These are phyloP conservation scores for Spathaspora girioi DNA, from an alignment of 805 yeast genomes.

Conservation along the genomic window DNA sequence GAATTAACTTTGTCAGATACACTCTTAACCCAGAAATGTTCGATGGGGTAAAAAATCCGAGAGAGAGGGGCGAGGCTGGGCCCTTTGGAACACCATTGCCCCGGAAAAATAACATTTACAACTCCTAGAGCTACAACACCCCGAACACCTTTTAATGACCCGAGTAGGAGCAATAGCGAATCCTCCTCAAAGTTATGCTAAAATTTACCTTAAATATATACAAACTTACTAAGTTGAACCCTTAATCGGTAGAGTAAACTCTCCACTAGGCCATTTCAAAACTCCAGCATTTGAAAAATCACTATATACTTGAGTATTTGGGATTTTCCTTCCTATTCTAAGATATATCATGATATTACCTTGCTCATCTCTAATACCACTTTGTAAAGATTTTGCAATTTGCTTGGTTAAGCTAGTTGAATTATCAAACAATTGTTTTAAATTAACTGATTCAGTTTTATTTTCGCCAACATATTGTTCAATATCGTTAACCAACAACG, in stretches of 20 bases:
- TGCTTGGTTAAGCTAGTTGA: constrained; percentile 22
- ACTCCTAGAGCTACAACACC: too few relatives aligned
- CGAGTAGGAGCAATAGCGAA: too few relatives aligned
- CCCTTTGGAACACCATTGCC: too few relatives aligned
- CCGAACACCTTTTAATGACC: too few relatives aligned
- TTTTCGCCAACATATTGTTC: constrained; percentile 69
- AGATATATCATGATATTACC: constrained; percentile 44
- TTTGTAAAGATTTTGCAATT: constrained; percentile 23
- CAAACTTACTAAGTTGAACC: constrained; percentile 43
- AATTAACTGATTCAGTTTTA: constrained; percentile 35
- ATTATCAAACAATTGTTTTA: constrained; percentile 18
- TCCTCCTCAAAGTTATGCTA: too few relatives aligned
- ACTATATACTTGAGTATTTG: constrained; percentile 37
- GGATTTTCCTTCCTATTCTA: constrained; percentile 52
- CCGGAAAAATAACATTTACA: too few relatives aligned
- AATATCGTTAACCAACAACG: constrained; percentile 73
- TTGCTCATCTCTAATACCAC: constrained; percentile 19
- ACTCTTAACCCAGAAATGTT: too few relatives aligned
- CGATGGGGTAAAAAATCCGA: too few relatives aligned
- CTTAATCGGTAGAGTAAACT: constrained; percentile 45
- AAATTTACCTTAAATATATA: too few relatives aligned
- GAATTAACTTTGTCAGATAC: too few relatives aligned
- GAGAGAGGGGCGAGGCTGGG: too few relatives aligned
- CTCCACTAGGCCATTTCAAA: constrained; percentile 58
- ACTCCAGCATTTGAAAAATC: constrained; percentile 67